Conservation (phyloP, 169 alveolate genomes). For the Blepharisma undulans region DNA sequence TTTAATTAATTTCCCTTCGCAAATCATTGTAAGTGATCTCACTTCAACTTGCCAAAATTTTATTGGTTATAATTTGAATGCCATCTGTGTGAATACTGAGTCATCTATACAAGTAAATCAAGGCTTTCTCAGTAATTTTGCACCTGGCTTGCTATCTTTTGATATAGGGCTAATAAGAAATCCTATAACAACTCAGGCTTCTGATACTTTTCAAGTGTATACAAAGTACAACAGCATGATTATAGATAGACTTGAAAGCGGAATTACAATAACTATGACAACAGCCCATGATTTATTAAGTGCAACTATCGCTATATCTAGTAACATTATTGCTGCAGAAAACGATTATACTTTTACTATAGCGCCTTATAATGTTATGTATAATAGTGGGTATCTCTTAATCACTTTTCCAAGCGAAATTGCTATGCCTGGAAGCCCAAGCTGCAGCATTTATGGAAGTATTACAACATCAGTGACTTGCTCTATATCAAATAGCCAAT, state of each 20-base stretch:
- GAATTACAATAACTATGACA: neutral
- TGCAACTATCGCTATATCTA: neutral
- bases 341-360: neutral
- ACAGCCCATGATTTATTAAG: neutral
- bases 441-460: neutral
- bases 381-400: neutral
- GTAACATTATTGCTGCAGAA: neutral
- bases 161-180: neutral
- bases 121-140: neutral
- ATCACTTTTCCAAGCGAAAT: conserved; percentile 1
- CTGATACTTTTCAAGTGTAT: neutral
- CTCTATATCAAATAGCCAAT: neutral
- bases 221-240: neutral
- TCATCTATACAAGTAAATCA: neutral
- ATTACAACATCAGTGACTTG: neutral
- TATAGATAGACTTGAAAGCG: neutral
- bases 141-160: conserved; percentile 14
- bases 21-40: neutral
- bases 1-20: conserved; percentile 12
- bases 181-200: neutral
- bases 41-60: conserved; percentile 22
- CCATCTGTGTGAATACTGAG: neutral
- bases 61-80: neutral
- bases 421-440: neutral
- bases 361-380: neutral